Conservation (phyloP, 2,329 filamentous ascomycete genomes). For the Ascochyta koolunga region DNA sequence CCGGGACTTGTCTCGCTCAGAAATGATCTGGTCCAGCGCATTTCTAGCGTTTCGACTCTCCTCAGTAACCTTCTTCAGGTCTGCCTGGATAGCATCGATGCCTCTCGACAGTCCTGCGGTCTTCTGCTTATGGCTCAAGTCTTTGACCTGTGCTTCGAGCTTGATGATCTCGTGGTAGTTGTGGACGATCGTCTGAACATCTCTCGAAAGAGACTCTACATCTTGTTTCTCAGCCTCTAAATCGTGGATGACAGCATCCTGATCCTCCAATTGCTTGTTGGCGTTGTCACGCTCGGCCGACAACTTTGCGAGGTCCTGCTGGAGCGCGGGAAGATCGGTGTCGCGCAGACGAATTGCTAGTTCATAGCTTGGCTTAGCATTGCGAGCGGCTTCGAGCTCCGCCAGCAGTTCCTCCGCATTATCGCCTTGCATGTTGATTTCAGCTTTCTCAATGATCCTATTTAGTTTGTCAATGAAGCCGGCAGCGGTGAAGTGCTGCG, state of each 20-base stretch:
- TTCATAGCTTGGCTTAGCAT: conserved; percentile 67
- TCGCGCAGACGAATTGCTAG: conserved; percentile 71
- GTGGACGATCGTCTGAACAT: conserved; percentile 75
- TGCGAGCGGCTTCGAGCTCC: conserved; percentile 65
- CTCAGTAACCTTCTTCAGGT: conserved; percentile 71
- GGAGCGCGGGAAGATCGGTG: conserved; percentile 72
- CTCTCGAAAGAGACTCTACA: conserved; percentile 76
- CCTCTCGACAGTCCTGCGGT: conserved; percentile 69
- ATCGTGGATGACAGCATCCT: conserved; percentile 71
- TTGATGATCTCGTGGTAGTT: conserved; percentile 74
- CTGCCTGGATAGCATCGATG: conserved; percentile 82
- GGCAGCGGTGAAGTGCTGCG: conserved; percentile 59
- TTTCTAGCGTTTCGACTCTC: conserved; percentile 69
- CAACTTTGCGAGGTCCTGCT: conserved; percentile 66
- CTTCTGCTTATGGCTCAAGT: conserved; percentile 77
- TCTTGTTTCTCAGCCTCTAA: conserved; percentile 71
- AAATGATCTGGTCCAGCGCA: conserved; percentile 68
- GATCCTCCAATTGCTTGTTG: conserved; percentile 58
- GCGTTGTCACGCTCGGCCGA: conserved; percentile 46
- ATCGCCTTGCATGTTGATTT: conserved; percentile 64
- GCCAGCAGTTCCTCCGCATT: conserved; percentile 67
- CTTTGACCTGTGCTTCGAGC: conserved; percentile 74
- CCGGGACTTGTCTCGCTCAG: conserved; percentile 74
- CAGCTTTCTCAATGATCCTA: conserved; percentile 56
- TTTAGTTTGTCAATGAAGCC: conserved; percentile 71